Base-by-base conservation (phyloP, 2,329 filamentous ascomycete species). In the Lasiodiplodia sp. region DNA sequence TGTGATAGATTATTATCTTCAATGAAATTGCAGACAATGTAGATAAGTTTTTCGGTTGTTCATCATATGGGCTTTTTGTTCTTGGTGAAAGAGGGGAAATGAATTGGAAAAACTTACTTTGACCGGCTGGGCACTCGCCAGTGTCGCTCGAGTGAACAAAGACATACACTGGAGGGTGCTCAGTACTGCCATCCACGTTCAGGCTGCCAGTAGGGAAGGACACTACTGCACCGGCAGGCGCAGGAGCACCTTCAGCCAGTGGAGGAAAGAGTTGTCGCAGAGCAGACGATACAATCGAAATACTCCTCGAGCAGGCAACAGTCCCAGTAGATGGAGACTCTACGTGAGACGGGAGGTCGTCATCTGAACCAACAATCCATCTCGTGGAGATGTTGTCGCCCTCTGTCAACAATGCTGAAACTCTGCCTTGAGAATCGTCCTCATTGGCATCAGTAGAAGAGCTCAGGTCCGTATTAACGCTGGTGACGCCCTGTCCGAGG, bases 1-100 rank as follows among this genome's bases (percentile, higher is more conserved):
- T 93, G 90, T 95, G 90, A 95, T 91, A 94, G 89, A 87, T 87
- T 85, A 85, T 79, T 86, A 87, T 96, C 94, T 90, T 96, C 94
- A 97, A 91, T 87, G 87, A 81, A 84, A 83, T 91, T 97, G 79
- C 95, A 94, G 95, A 92, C 94, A 98, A 98, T 97, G 95, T 98
- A 97, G 95, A 97, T 98, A 98, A 98, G 94, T 94, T 93, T 96
- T 96, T 87, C 82, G 86, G 83, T 87, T 82, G 81, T 86, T 97
- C 94, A 98, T 97, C 95, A 94, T 91, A 78, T 85, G 87, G 85
- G 78, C 75, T 21, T 69, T 49, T 21, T n/a, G 63, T 69, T 38
- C 44, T 31, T 53, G 49, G 49, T 66, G 64, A 51, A 70, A 70
- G 70, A 47, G 49, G 71, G 70, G 69, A 52, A 47, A 34, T 1